Base-by-base conservation (phyloP, 2,329 filamentous ascomycete genomes). In the Trichoderma koningii region DNA sequence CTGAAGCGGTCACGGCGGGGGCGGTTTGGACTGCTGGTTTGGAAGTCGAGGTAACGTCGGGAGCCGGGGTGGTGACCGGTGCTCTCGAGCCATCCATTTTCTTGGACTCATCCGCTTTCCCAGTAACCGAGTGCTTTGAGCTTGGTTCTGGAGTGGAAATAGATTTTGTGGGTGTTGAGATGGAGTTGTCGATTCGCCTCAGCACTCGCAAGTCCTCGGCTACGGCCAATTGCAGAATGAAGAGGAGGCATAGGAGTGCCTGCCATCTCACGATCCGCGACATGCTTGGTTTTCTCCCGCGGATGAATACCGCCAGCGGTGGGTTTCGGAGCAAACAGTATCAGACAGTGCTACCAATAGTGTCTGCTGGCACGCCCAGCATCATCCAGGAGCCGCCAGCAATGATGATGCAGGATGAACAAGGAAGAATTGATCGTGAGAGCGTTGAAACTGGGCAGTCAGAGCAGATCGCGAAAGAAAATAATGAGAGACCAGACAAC, bases 201-300 rank as follows among this genome's bases (percentile, higher is more conserved):
- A 73, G 62, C 44, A 75, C 68, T 7, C 70, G 70, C 34, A 76
- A 70, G 64, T 69, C 73, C 48, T 76, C 74, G 12, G 77, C 77
- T 23, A 71, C 69, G 21, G 73, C 76, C 53, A 76, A 67, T 50
- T 82, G 77, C 26, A 80, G 69, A 48, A 73, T 72, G 48, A 81
- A 55, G 4, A 76, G 56, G 23, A 82, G 70, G 69, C 76, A 78
- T 64, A 83, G 69, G 51, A 81, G 68, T 42, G 74, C 74, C 74
- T 74, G 78, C 50, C 78, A 63, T 55, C 73, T 74, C 63, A 70
- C 65, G 66, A 75, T 71, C 65, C 70, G 75, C 59, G 76, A 66
- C 80, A 81, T 81, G 28, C 7, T 53, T 23, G 64, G 41, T 55
- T 56, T 19, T 60, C n/a, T 44, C 42, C n/a, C 52, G 30, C 26